Base-by-base conservation (phyloP, 805 yeast species). In the Kodamaea nitidulidarum region DNA sequence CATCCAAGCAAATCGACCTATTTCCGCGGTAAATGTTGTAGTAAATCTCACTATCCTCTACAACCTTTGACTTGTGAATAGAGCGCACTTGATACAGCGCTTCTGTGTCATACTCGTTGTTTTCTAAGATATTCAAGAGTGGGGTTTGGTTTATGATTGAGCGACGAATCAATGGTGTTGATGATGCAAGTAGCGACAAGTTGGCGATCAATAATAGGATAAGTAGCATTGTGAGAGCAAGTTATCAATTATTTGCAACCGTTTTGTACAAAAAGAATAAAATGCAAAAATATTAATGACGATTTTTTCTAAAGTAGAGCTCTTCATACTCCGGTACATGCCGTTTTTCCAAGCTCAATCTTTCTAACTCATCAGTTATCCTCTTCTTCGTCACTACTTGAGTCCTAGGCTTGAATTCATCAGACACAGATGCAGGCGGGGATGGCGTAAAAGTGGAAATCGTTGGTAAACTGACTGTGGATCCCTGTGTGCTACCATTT, bases 301-400 rank as follows among this genome's bases (percentile, higher is more conserved):
- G 42, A 34, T 46, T 39, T 35, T 54, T 56, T 42, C 67, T 50
- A 40, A 57, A 38, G 47, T 66, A 67, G 6, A 56, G 46, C 45
- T 65, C 73, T 46, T 69, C 74, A 41, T 49, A 67, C 38, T 66
- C 73, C 1, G 73, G 73, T 3, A 43, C 46, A 44, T 67, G 57
- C 24, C 74, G 51, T 34, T 56, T 64, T 20, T 64, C 71, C 18
- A 65, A 46, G 36, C 52, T 60, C 36, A 67, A 43, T 30, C 69
- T 48, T 39, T 67, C 73, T 33, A 67, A 48, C 40, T 66, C 73
- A 49, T 69, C 74, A 1, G 73, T 69, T 25, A 69, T 48, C 42
- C 74, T 53, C 37, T 62, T 65, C 34, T 52, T 47, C 22, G 35
- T 27, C 4, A 22, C 33, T 5, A 26, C 33, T 21, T 38, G 40